Base-by-base conservation (phyloP, 2,329 filamentous ascomycete genomes). In the Trichoderma polysporum region DNA sequence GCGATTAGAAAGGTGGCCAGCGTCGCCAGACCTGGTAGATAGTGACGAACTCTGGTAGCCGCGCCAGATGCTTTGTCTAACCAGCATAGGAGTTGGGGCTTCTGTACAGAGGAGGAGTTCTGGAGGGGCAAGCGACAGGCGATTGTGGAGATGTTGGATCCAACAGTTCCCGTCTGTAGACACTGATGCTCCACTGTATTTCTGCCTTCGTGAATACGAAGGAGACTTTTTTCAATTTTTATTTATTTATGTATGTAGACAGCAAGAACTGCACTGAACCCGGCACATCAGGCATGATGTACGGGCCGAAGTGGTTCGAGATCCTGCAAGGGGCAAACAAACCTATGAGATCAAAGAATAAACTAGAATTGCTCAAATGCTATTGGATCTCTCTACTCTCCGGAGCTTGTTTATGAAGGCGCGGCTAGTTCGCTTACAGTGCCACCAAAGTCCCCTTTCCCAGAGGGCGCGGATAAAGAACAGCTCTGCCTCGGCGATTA, bases 11-110 rank as follows among this genome's bases (percentile, higher is more conserved):
- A 54, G 47, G 22, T 62, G 59, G 59, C 50, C 54, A 9, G 22
- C 29, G 19, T 62, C 31, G 29, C 61, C 47, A 37, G 67, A 69
- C 27, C 58, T 71, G 58, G 70, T 72, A 47, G 70, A 71, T 41
- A 72, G 68, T 41, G 68, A 72, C 25, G 58, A 68, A 17, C 62
- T 72, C 4, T 72, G 70, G 70, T 72, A 68, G 37, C 19, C 19
- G n/a, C 31, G 25, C 25, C 2, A 15, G 15, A 54, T 25, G 52
- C n/a, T n/a, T n/a, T n/a, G n/a, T n/a, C n/a, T n/a, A n/a, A n/a
- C n/a, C n/a, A n/a, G n/a, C n/a, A n/a, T n/a, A n/a, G n/a, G n/a
- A n/a, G n/a, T n/a, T n/a, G n/a, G n/a, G n/a, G n/a, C n/a, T n/a
- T n/a, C n/a, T n/a, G n/a, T n/a, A n/a, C n/a, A n/a, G n/a, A n/a